These are phyloP conservation scores for Microcyclosporella mali DNA, from an alignment of 2,329 filamentous ascomycete species.

Conservation along the genomic window DNA sequence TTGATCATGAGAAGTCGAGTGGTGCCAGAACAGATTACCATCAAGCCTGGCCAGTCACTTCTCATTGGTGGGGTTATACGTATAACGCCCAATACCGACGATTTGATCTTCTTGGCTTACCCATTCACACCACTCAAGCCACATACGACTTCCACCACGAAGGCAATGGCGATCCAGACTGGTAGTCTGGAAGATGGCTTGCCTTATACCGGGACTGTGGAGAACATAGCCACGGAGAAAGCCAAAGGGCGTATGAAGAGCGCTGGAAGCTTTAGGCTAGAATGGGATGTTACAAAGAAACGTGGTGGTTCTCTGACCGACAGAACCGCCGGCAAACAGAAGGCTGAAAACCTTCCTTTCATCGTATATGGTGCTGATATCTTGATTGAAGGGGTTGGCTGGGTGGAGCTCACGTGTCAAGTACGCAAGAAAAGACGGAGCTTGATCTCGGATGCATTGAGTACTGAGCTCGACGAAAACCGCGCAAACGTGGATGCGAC, in stretches of 20 bases:
- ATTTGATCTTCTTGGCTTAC: slow-evolving; percentile 68
- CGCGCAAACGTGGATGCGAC: slow-evolving; percentile 22
- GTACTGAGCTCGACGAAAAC: slow-evolving; percentile 13
- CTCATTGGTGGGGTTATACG: slow-evolving; percentile 75
- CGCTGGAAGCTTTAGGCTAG: slow-evolving; percentile 69
- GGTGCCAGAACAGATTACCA: slow-evolving; percentile 62
- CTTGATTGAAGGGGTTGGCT: slow-evolving; percentile 85
- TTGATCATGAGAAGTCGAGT: slow-evolving; percentile 75
- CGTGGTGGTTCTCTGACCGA: slow-evolving; percentile 69
- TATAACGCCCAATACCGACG: slow-evolving; percentile 66
- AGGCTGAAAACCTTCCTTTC: slow-evolving; percentile 68
- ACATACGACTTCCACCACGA: slow-evolving; percentile 73
- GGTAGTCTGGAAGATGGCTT: slow-evolving; percentile 41
- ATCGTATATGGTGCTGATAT: slow-evolving; percentile 75
- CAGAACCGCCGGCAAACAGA: slow-evolving; percentile 53
- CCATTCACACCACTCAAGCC: slow-evolving; percentile 72
- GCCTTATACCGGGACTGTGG: slow-evolving; percentile 50
- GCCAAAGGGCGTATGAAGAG: slow-evolving; percentile 37
- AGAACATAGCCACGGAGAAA: slow-evolving; percentile 51
- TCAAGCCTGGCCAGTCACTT: slow-evolving; percentile 73
- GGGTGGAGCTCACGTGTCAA: slow-evolving; percentile 83
- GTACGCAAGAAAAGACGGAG: slow-evolving; percentile 47
- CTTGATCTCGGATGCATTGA: slow-evolving; percentile 18
- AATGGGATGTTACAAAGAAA: slow-evolving; percentile 75
- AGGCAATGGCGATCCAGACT: slow-evolving; percentile 67